A percentile compares a stretch with the other conserved stretches of the same genome.
These are phyloP conservation scores for Sisymbrium irio DNA, from an alignment of 345 rosid species.

Conservation along the genomic window DNA sequence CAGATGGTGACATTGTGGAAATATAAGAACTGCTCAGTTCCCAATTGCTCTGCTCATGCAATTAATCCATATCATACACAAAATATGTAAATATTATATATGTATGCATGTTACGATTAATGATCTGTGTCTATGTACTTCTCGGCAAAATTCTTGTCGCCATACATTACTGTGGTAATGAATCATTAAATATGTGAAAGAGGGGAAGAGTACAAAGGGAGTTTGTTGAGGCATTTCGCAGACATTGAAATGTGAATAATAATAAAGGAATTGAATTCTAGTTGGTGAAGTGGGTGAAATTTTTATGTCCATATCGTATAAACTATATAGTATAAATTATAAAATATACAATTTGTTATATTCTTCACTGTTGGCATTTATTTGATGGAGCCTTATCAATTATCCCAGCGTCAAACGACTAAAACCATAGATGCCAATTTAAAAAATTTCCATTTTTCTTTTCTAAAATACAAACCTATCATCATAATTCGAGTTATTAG, in stretches of 20 bases:
- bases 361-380: constrained; percentile 8
- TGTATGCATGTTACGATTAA: not conserved
- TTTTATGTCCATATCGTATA: not conserved
- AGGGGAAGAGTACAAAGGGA: not conserved
- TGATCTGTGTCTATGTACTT: constrained; percentile 9
- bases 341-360: not conserved
- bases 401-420: not conserved
- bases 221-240: constrained; percentile 6
- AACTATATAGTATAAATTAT: not conserved
- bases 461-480: not conserved
- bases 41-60: no score
- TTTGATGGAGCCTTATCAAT: constrained; percentile 22
- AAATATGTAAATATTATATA: not conserved
- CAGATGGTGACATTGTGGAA: not conserved
- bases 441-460: not conserved
- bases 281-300: constrained; percentile 36
- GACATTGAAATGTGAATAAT: constrained; percentile 12
- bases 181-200: constrained; percentile 1
- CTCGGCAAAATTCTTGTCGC: not conserved
- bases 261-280: constrained; percentile 10
- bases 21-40: not conserved
- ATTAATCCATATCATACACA: not conserved
- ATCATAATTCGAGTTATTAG: not conserved
- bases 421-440: not conserved
- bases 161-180: constrained; percentile 8